Evolutionary conservation across 2,329 filamentous ascomycete species (phyloP), one percentile per base, ranked within the genome.

Genomic region (Davidsoniella neocaledoniae): DNA sequence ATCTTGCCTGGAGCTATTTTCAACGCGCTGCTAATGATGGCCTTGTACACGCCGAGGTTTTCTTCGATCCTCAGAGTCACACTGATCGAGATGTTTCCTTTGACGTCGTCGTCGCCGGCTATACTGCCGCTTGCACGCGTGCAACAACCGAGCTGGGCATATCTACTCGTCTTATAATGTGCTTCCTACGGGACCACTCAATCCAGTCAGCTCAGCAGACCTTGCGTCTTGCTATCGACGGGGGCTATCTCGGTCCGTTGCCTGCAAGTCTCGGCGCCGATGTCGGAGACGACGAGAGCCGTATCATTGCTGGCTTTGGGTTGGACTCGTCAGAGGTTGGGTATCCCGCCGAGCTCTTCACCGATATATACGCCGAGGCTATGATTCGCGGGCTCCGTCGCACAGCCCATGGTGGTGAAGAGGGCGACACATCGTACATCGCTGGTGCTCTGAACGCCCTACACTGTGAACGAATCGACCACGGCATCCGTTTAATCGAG

Each of bases 31-130:
- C 76, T 29, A 64, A 65, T 1, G 77, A 86, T 54, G 76, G 76
- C 37, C 77, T 87, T 1, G 70, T 74, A 45, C 83, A 88, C 59
- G 80, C 80, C 12, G 83, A 88, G 62, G 72, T 86, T 55, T 88
- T 86, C 66, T 87, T 88, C 65, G 84, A 88, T 61, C 83, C 83
- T 1, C 83, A 88, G 62, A 81, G 80, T 1, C 84, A 88, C 62
- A 72, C 76, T 4, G 65, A 64, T 10, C 72, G 82, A 16, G 79
- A 79, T 4, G 65, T 88, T 3, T 56, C 68, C 6, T 81, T 84
- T 59, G 65, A 71, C 14, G 79, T 74, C 2, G 72, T 87, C 19
- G 69, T 86, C 3, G 60, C 63, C 2, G 84, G 83, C 2, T 77
- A 86, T 57, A 66, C 65, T 0, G 68, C 68, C 1, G 83, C 79